Evolutionary conservation across 371 early-diverging fungal species (phyloP), one percentile per base, ranked within the genome.

Genomic region (Batrachochytrium dendrobatidis): DNA sequence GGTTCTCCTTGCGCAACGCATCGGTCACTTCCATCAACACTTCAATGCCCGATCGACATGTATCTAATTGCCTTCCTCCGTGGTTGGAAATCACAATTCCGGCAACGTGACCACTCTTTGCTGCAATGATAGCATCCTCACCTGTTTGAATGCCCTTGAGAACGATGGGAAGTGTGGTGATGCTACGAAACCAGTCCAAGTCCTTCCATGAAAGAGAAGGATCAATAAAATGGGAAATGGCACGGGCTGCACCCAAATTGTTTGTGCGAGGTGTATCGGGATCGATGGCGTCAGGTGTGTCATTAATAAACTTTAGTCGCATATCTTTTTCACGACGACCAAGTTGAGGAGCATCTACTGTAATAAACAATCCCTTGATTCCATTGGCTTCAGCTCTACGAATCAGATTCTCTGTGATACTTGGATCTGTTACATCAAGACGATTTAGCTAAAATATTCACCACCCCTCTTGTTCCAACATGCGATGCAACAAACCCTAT

Each of bases 61-160:
- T 77, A 68, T 95, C 96, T 44, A 97, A 75, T 69, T 97, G 96
- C 12, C 98, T 80, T 30, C 98, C 98, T 60, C 96, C 98, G 64
- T 97, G 98, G 69, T 97, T 97, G 51, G 90, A 89, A 10, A 97
- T 73, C 12, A 94, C 83, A 52, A 95, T 83, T 33, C 89, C 98
- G 33, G 84, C 81, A 51, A 85, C 81, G n/a, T n/a, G n/a, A 0
- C 92, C 93, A 50, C 76, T 54, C 49, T 83, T 60, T 12, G 87
- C 89, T 1, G 98, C 96, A 31, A 88, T 59, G 6, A 84, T 80
- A 20, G 96, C 94, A 73, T 97, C 98, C 55, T 90, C 94, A 29
- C 83, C 85, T 6, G 84, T 84, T 63, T 92, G 82, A n/a, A 95
- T 78, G 50, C 98, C 98, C 72, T 97, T 97, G 55, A 95, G 77